Conservation (phyloP, 2,329 filamentous ascomycete species). For the Didymella exigua region DNA sequence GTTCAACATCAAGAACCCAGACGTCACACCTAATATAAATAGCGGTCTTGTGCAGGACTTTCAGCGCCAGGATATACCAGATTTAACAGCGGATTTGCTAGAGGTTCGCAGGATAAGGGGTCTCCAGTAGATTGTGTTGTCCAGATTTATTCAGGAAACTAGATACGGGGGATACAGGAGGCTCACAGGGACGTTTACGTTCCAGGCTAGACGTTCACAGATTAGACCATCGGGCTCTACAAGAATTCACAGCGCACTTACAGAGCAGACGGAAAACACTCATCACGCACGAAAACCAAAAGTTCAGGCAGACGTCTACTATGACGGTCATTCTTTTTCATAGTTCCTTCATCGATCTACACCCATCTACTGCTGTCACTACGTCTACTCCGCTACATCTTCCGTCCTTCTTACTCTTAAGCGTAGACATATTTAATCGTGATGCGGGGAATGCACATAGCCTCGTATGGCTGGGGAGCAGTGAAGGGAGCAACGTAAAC, state of each 20-base stretch:
- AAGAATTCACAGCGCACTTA: conserved; percentile 20
- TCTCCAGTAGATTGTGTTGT: conserved; percentile 15
- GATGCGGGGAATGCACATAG: conserved; percentile 24
- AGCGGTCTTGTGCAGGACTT: conserved; percentile 17
- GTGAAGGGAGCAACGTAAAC: conserved; percentile 27
- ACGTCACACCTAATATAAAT: conserved; percentile 15
- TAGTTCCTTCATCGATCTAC: conserved; percentile 23
- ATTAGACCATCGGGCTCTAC: conserved; percentile 14
- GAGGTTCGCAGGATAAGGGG: conserved; percentile 9
- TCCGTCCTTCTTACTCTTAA: conserved; percentile 26
- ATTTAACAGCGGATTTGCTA: conserved; percentile 14
- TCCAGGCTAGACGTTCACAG: conserved; percentile 7
- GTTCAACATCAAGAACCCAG: conserved; percentile 13
- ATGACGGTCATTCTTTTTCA: conserved; percentile 22
- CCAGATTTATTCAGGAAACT: conserved; percentile 13
- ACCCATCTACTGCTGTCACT: conserved; percentile 26
- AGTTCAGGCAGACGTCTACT: conserved; percentile 22
- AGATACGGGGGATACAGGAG: conserved; percentile 6
- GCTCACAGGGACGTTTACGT: conserved; percentile 14
- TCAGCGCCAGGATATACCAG: conserved; percentile 13
- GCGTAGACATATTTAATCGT: conserved; percentile 26
- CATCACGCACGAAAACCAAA: conserved; percentile 26
- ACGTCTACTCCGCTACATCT: conserved; percentile 25
- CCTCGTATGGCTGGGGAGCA: conserved; percentile 23
- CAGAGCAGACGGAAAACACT: conserved; percentile 25